phyloP scores from a whole-genome alignment of 2,329 filamentous ascomycete genomes.

The Diaporthe sp. region DNA sequence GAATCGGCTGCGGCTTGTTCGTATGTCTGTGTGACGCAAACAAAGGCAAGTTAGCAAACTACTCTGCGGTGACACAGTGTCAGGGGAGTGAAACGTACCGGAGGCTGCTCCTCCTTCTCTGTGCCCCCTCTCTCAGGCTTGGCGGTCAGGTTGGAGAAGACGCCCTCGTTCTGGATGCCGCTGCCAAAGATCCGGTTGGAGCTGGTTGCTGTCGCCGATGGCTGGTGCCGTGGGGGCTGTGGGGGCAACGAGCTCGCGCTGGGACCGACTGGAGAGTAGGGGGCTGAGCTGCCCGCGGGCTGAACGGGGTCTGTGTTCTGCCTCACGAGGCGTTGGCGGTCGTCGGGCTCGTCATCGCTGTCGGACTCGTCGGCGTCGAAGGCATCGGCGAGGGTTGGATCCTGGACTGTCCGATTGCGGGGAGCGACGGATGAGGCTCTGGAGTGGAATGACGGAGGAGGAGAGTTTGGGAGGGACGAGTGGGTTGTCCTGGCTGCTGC shows the following conservation, averaged over 20 bases:
- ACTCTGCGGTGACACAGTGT: neutral
- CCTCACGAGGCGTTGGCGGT: slow-evolving; percentile 88
- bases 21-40: slow-evolving; percentile 76
- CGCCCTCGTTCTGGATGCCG: slow-evolving; percentile 88
- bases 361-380: slow-evolving; percentile 89
- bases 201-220: slow-evolving; percentile 39
- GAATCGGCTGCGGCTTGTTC: slow-evolving; percentile 98
- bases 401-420: slow-evolving; percentile 59
- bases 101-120: slow-evolving; percentile 89
- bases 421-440: slow-evolving; percentile 78
- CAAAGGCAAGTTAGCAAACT: slow-evolving; percentile 51
- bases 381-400: slow-evolving; percentile 89
- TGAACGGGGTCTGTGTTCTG: slow-evolving; percentile 56
- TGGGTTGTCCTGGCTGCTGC: slow-evolving; percentile 49
- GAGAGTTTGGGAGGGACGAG: slow-evolving; percentile 67
- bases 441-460: slow-evolving; percentile 90
- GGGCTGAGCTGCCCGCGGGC: slow-evolving; percentile 29
- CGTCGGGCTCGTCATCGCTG: slow-evolving; percentile 81
- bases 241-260: slow-evolving; percentile 43
- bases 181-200: slow-evolving; percentile 71
- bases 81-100: slow-evolving; percentile 71
- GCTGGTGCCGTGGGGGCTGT: slow-evolving; percentile 46
- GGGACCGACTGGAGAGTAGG: slow-evolving; percentile 22
- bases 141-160: slow-evolving; percentile 94
- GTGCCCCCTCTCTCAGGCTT: slow-evolving; percentile 87